These are phyloP conservation scores for Pezizomycotina sp. DNA, from an alignment of 2,329 filamentous ascomycete genomes.

Conservation along the genomic window DNA sequence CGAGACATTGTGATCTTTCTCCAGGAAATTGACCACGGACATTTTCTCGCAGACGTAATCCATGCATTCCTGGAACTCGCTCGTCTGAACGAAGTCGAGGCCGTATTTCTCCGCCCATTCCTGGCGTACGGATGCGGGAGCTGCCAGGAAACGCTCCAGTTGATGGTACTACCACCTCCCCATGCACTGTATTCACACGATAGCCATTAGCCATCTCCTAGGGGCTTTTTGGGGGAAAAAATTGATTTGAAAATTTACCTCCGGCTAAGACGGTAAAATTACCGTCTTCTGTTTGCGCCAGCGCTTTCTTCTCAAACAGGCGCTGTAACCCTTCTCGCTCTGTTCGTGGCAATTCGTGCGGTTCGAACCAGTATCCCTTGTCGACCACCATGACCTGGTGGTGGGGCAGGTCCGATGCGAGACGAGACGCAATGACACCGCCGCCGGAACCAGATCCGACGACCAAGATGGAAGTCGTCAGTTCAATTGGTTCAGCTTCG, in stretches of 20 bases:
- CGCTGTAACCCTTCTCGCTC: conserved; percentile 13
- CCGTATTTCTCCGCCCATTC: conserved; percentile 58
- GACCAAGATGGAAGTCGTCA: conserved; percentile 69
- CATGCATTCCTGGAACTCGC: conserved; percentile 59
- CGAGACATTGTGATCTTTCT: conserved; percentile 9
- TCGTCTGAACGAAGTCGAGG: conserved; percentile 55
- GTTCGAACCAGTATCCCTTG: conserved; percentile 50
- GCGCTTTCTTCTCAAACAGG: conserved; percentile 12
- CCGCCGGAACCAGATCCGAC: conserved; percentile 79
- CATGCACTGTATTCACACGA: conserved; percentile 36
- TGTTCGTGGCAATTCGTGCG: conserved; percentile 10
- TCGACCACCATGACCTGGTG: conserved; percentile 44
- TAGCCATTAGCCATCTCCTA: conserved; percentile 27
- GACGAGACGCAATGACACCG: conserved; percentile 61
- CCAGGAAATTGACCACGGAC: conserved; percentile 8
- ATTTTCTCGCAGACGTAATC: too few relatives aligned
- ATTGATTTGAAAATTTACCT: too few relatives aligned
- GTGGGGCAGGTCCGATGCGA: conserved; percentile 49
- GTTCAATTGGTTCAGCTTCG: conserved; percentile 7
- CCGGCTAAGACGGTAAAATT: too few relatives aligned
- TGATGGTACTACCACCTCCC: conserved; percentile 76
- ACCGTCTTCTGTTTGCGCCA: conserved; percentile 13
- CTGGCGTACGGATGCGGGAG: conserved; percentile 7
- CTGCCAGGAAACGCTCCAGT: conserved; percentile 54
- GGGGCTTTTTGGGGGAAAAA: neutral